Base-by-base conservation (phyloP, 495 filamentous ascomycete genomes). In the Hypoxylon fragiforme region DNA sequence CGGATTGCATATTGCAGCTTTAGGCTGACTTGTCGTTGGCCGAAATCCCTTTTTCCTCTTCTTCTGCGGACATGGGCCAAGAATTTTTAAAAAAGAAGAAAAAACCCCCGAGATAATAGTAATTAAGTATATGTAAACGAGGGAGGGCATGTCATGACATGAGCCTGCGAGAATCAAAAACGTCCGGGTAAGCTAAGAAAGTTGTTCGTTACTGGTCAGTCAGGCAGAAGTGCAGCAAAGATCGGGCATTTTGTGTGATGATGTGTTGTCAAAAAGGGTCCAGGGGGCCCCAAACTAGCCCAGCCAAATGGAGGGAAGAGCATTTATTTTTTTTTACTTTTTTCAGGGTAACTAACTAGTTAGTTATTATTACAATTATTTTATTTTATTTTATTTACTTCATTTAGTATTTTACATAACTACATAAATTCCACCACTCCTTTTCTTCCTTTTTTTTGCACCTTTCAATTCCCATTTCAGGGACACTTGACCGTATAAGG, bases 221-320 rank as follows among this genome's bases (percentile, higher is more conserved):
- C 73, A 77, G 75, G 75, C 75, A 75, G 74, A 72, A 68, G 71
- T 77, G 75, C 75, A 72, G 70, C 66, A 63, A 28, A 61, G 62
- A 64, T 75, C 70, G 70, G 74, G 74, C 74, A 66, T 70, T 72
- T 71, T 76, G 70, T 78, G 57, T 64, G 60, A 68, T 67, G 50
- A 70, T 69, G 56, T 60, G 63, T 68, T 68, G 65, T 68, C 65
- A 65, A 62, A 50, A n/a, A 14, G 43, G 24, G 24, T 28, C 62
- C 26, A 24, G 51, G 41, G 48, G 52, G n/a, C n/a, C n/a, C n/a
- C n/a, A n/a, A n/a, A n/a, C n/a, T n/a, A n/a, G n/a, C n/a, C n/a
- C 62, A 58, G 59, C 59, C 58, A 48, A 54, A 54, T 48, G 16
- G 43, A 21, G 48, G n/a, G n/a, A n/a, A n/a, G n/a, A n/a, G n/a